Percentiles rank a stretch among this genome's conserved stretches.
phyloP scores from a whole-genome alignment of 805 yeast species.

The Candida arabinofermentans region DNA sequence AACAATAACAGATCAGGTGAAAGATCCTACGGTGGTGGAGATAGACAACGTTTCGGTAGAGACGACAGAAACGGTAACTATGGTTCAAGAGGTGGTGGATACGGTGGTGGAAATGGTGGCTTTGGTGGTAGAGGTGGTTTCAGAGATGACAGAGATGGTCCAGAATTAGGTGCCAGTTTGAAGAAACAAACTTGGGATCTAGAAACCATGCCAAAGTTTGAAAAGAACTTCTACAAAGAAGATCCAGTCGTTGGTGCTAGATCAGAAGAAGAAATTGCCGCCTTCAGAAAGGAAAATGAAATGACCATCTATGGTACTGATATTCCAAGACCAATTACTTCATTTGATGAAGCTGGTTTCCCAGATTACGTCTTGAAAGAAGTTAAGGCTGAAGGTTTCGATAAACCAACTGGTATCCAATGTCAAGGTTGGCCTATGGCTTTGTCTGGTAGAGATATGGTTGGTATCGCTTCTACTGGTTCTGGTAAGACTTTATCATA shows the following conservation, averaged over 20 bases:
- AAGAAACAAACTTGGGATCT: slow-evolving; percentile 79
- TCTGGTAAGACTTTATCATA: slow-evolving; percentile 97
- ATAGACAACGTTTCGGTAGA: slow-evolving; percentile 31
- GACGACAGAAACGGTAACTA: slow-evolving; percentile 34
- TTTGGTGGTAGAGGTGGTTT: slow-evolving; percentile 30
- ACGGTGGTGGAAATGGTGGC: slow-evolving; percentile 34
- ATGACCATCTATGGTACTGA: slow-evolving; percentile 82
- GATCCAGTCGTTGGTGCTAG: slow-evolving; percentile 74
- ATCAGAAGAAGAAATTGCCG: slow-evolving; percentile 64
- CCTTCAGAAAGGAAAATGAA: slow-evolving; percentile 77
- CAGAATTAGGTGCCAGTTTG: slow-evolving; percentile 52
- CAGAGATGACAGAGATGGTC: slow-evolving; percentile 33
- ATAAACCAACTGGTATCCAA: slow-evolving; percentile 92
- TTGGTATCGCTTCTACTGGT: slow-evolving; percentile 98
- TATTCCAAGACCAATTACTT: slow-evolving; percentile 90
- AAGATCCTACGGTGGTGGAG: slow-evolving; percentile 37
- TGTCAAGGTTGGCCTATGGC: slow-evolving; percentile 99
- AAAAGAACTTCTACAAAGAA: slow-evolving; percentile 92
- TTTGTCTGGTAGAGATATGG: slow-evolving; percentile 95
- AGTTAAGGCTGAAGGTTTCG: slow-evolving; percentile 90
- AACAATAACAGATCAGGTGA: slow-evolving; percentile 33
- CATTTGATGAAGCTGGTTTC: slow-evolving; percentile 96
- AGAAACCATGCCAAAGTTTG: slow-evolving; percentile 77
- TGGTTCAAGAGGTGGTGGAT: slow-evolving; percentile 26
- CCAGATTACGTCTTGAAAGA: slow-evolving; percentile 89